phyloP scores from a whole-genome alignment of 768 basidiomycete genomes.

The Calocybe cyanea region DNA sequence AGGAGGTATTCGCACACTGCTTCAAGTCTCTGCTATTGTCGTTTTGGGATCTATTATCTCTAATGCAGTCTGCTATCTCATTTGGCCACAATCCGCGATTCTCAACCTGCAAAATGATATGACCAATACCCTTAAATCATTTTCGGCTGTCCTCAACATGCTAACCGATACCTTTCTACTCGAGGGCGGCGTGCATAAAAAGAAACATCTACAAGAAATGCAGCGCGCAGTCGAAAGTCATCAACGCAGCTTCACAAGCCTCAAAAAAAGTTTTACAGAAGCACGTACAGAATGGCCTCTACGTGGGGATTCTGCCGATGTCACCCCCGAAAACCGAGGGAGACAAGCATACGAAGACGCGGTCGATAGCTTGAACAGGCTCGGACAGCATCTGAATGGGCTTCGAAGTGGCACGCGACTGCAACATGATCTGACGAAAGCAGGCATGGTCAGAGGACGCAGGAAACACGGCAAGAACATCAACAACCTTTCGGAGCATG shows the following conservation, averaged over 20 bases:
- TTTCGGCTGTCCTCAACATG: slow-evolving; percentile 79
- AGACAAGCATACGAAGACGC: slow-evolving; percentile 79
- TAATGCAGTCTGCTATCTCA: slow-evolving; percentile 76
- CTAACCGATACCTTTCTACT: slow-evolving; percentile 85
- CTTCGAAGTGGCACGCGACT: slow-evolving; percentile 79
- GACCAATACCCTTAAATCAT: slow-evolving; percentile 82
- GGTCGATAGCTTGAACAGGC: slow-evolving; percentile 78
- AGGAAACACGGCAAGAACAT: slow-evolving; percentile 18
- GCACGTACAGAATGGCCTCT: slow-evolving; percentile 81
- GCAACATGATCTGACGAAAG: slow-evolving; percentile 78
- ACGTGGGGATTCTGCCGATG: slow-evolving; percentile 23
- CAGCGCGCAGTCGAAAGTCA: slow-evolving; percentile 81
- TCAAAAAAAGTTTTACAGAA: slow-evolving; percentile 83
- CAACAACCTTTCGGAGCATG: slow-evolving; percentile 7
- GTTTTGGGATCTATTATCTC: slow-evolving; percentile 71
- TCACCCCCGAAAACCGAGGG: slow-evolving; percentile 26
- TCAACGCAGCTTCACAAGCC: slow-evolving; percentile 82
- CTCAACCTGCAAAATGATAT: slow-evolving; percentile 80
- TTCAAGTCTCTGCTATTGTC: slow-evolving; percentile 76
- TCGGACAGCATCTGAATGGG: slow-evolving; percentile 93
- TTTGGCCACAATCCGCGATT: slow-evolving; percentile 88
- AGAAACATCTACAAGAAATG: slow-evolving; percentile 57
- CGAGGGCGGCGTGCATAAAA: slow-evolving; percentile 55
- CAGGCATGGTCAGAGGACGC: slow-evolving; percentile 30
- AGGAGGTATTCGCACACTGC: slow-evolving; percentile 72